A percentile compares a stretch with the other conserved stretches of the same genome.
Evolutionary conservation across 805 yeast genomes (phyloP).

Genomic region (Saccharomyces cerevisiae): DNA sequence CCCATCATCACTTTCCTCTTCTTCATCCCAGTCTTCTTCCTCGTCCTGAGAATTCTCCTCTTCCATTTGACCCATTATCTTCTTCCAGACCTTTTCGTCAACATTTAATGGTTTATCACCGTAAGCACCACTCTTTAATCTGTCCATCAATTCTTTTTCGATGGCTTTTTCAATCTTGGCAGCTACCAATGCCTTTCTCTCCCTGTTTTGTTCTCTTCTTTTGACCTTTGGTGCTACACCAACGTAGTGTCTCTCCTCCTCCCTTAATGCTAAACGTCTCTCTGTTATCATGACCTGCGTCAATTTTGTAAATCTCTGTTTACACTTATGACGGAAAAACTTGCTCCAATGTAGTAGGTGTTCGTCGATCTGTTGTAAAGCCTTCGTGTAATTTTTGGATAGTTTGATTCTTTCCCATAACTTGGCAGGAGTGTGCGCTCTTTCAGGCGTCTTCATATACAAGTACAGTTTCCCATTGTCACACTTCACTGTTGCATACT

Average conservation of each 20-base stretch:
- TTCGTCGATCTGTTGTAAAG: conserved; percentile 80
- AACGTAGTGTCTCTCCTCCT: conserved; percentile 87
- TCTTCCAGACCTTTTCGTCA: conserved; percentile 92
- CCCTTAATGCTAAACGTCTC: conserved; percentile 82
- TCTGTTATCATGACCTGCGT: conserved; percentile 95
- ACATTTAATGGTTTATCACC: conserved; percentile 97
- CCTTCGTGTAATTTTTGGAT: conserved; percentile 81
- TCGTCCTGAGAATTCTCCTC: conserved; percentile 49
- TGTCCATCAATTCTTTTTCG: conserved; percentile 87
- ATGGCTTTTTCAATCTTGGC: conserved; percentile 95
- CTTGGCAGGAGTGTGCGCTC: conserved; percentile 91
- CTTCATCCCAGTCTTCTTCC: conserved; percentile 42
- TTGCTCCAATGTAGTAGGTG: conserved; percentile 90
- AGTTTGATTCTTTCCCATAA: conserved; percentile 92
- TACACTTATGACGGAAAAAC: conserved; percentile 84
- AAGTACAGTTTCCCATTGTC: conserved; percentile 71
- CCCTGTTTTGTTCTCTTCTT: conserved; percentile 89
- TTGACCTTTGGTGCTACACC: conserved; percentile 90
- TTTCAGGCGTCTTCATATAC: conserved; percentile 95
- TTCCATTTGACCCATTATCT: conserved; percentile 77
- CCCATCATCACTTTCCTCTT: conserved; percentile 52
- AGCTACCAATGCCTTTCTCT: conserved; percentile 92
- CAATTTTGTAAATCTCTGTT: conserved; percentile 88
- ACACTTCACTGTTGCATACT: conserved; percentile 79
- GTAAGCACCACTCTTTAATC: conserved; percentile 95